These are phyloP conservation scores for Entophlyctis helioformis DNA, from an alignment of 192 early-diverging fungal species.

Conservation along the genomic window DNA sequence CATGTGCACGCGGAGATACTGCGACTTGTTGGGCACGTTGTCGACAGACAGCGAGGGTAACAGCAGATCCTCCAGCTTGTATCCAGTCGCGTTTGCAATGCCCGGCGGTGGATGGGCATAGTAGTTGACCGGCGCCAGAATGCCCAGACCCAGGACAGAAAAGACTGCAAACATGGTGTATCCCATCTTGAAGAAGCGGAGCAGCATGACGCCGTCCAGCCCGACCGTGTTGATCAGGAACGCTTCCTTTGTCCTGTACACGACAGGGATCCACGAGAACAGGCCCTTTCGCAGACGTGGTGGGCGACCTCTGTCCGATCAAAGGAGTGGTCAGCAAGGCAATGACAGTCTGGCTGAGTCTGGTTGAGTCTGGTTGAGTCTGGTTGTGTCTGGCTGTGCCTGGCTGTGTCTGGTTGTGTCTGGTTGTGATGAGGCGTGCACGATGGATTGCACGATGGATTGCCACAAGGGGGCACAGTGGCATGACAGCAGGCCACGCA, in stretches of 20 bases:
- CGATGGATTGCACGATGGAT: no score
- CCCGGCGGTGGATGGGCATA: constrained; percentile 20
- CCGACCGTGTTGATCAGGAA: constrained; percentile 34
- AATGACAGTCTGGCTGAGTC: background rate
- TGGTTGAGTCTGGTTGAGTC: no score
- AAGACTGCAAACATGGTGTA: constrained; percentile 25
- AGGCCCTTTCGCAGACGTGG: constrained; percentile 21
- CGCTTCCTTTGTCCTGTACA: constrained; percentile 17
- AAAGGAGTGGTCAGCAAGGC: background rate
- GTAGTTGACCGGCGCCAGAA: constrained; percentile 39
- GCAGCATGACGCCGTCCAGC: constrained; percentile 33
- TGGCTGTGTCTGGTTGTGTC: no score
- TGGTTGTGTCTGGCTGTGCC: no score
- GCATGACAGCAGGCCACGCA: constrained; percentile 1
- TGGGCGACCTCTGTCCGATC: constrained; percentile 20
- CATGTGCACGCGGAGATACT: constrained; percentile 26
- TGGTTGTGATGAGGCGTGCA: no score
- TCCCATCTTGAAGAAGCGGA: constrained; percentile 37
- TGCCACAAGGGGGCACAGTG: no score
- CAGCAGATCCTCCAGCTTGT: constrained; percentile 8
- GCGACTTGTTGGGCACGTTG: constrained; percentile 30
- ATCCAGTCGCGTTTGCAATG: constrained; percentile 12
- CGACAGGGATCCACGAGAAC: constrained; percentile 20
- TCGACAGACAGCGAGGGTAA: constrained; percentile 23
- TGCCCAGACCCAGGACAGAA: constrained; percentile 21